Percentiles rank a stretch among this genome's conserved stretches.
phyloP scores from a whole-genome alignment of 768 basidiomycete species.

The Pleurotus salmoneostramineus region DNA sequence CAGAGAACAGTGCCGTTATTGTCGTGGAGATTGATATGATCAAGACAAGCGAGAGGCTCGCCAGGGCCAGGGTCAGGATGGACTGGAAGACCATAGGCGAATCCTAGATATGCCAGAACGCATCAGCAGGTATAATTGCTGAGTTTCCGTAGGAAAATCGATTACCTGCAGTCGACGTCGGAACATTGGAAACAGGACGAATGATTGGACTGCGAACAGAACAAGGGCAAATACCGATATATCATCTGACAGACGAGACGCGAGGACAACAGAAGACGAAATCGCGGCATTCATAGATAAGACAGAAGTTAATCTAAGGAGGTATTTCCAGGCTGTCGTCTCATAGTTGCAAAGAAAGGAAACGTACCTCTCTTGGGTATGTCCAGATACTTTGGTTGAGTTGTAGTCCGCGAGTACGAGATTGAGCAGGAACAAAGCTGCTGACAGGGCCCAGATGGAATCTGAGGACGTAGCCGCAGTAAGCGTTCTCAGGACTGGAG shows the following conservation, averaged over 20 bases:
- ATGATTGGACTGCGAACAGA: constrained; percentile 77
- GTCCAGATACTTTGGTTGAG: constrained; percentile 36
- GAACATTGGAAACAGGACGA: constrained; percentile 81
- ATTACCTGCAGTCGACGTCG: constrained; percentile 68
- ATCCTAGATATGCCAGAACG: constrained; percentile 29
- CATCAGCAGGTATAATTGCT: background rate
- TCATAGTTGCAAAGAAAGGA: constrained; percentile 15
- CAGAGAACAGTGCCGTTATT: constrained; percentile 48
- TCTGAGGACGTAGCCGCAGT: constrained; percentile 95
- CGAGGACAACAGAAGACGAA: constrained; percentile 89
- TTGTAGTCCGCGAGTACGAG: constrained; percentile 82
- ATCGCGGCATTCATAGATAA: constrained; percentile 90
- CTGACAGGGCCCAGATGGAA: constrained; percentile 95
- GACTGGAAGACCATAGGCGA: constrained; percentile 43
- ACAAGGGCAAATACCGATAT: constrained; percentile 86
- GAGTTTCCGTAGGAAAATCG: constrained; percentile 11
- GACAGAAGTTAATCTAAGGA: constrained; percentile 69
- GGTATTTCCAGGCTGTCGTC: constrained; percentile 17
- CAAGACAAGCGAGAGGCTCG: constrained; percentile 45
- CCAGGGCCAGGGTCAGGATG: constrained; percentile 49
- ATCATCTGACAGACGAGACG: constrained; percentile 82
- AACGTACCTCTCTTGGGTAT: constrained; percentile 56
- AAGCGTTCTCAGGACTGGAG: constrained; percentile 88
- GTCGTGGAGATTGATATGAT: constrained; percentile 51
- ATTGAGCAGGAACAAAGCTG: constrained; percentile 78